These are phyloP conservation scores for Podila horticola DNA, from an alignment of 192 early-diverging fungal genomes.

Conservation along the genomic window DNA sequence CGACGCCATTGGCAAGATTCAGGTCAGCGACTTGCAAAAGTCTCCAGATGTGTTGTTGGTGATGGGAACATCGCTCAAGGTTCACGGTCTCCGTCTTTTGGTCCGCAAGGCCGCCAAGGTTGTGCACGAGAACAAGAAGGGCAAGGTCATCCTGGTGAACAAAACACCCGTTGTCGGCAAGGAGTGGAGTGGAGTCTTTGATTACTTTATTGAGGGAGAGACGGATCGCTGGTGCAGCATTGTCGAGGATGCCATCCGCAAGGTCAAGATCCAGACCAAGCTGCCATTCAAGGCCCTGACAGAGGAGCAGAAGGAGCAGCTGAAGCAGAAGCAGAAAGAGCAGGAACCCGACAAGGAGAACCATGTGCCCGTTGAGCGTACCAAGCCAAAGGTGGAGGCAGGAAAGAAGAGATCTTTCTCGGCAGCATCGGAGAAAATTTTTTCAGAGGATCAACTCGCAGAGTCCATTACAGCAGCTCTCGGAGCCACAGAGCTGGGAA, in stretches of 20 bases:
- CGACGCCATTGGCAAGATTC: conserved; percentile 70
- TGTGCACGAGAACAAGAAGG: conserved; percentile 64
- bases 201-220: conserved; percentile 77
- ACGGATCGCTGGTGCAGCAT: conserved; percentile 71
- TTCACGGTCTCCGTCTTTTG: conserved; percentile 78
- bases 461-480: conserved; percentile 4
- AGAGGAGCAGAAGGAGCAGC: conserved; percentile 20
- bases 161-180: conserved; percentile 66
- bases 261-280: conserved; percentile 48
- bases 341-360: conserved; percentile 46
- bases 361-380: conserved; percentile 9
- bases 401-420: conserved; percentile 25
- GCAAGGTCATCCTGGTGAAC: conserved; percentile 83
- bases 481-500: not conserved
- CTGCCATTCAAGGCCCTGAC: conserved; percentile 38
- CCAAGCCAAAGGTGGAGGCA: conserved; percentile 12
- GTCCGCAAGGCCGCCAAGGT: conserved; percentile 77
- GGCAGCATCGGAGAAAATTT: conserved; percentile 8
- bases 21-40: conserved; percentile 63
- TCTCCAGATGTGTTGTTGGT: conserved; percentile 84
- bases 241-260: conserved; percentile 50
- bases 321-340: conserved; percentile 11
- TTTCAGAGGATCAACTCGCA: not conserved
- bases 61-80: conserved; percentile 91
- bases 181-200: conserved; percentile 85